Conservation (phyloP, 164 flowering plant species). For the Warburgia ugandensis region DNA sequence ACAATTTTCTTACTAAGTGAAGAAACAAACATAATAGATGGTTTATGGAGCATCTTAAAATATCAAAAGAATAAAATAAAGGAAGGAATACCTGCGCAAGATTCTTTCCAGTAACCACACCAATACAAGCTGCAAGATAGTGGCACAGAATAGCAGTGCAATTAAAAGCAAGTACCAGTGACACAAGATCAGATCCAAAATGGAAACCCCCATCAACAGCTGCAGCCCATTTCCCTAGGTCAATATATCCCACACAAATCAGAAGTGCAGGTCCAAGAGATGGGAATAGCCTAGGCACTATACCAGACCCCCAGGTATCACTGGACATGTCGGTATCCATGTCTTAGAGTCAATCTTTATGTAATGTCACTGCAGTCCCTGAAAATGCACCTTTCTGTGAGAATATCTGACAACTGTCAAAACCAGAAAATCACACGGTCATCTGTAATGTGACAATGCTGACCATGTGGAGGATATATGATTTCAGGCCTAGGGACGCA, state of each 20-base stretch:
- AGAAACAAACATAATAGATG: too few relatives aligned
- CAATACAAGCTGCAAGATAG: conserved; percentile 66
- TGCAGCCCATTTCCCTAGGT: conserved; percentile 97
- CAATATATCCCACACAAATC: conserved; percentile 72
- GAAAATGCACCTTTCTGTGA: too few relatives aligned
- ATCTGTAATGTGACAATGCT: too few relatives aligned
- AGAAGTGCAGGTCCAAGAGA: conserved; percentile 56
- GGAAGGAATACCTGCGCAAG: conserved; percentile 71
- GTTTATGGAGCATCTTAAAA: too few relatives aligned
- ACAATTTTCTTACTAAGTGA: too few relatives aligned
- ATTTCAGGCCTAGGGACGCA: too few relatives aligned
- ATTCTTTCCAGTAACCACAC: conserved; percentile 72
- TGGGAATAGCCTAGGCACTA: conserved; percentile 40
- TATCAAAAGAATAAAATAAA: neutral
- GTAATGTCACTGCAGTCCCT: too few relatives aligned
- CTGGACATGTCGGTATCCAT: conserved; percentile 45
- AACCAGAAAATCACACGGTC: too few relatives aligned
- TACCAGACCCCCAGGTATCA: conserved; percentile 20
- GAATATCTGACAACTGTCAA: too few relatives aligned
- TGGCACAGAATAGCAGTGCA: conserved; percentile 80
- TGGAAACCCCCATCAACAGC: conserved; percentile 84
- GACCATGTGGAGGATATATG: too few relatives aligned
- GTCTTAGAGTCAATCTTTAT: neutral
- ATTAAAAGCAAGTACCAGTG: conserved; percentile 49
- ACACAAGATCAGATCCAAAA: conserved; percentile 66